Base-by-base conservation (phyloP, 352 stramenopile genomes). In the Paralagenidium karlingii region DNA sequence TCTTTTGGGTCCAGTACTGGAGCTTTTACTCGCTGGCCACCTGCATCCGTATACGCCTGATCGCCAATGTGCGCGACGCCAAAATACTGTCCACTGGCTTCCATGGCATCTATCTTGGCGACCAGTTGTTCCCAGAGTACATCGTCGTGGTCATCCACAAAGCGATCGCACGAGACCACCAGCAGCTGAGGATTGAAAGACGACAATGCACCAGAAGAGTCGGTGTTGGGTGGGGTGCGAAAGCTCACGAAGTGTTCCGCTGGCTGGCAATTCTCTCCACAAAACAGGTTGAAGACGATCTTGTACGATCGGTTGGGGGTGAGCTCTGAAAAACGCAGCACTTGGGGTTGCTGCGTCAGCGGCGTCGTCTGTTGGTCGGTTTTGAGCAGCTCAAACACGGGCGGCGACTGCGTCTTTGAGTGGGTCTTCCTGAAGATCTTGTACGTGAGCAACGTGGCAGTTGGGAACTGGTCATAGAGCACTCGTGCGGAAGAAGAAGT, bases 131-230 rank as follows among this genome's bases (percentile, higher is more conserved):
- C 20, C 65, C 62, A 73, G 28, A 74, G 26, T 12, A 53, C 55
- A 19, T 82, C 65, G 24, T 82, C 64, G 20, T 49, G 27, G 42
- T 82, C 68, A 21, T 82, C 59, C 16, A 78, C 58, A 28, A 56
- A 83, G 19, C 69, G 64, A 34, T 83, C 69, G 25, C 69, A 83
- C 0, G 67, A 81, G 6, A 68, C 51, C 2, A 69, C 48, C 25
- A 81, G 41, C 22, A 81, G 48, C 19, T 54, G 47, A 11, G 34
- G 16, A 9, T 39, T 19, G 27, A 4, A 15, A 3, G 13, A 24
- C 12, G 42, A 22, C 16, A 18, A n/a, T n/a, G n/a, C n/a, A n/a
- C n/a, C n/a, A n/a, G n/a, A n/a, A n/a, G n/a, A n/a, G n/a, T 24
- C 33, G 34, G 20, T 16, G 43, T 32, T 0, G 43, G 56, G 36